Percentiles rank a stretch among this genome's conserved stretches.
Conservation (phyloP, 2,329 filamentous ascomycete genomes). For the Hypoxylon sp. region DNA sequence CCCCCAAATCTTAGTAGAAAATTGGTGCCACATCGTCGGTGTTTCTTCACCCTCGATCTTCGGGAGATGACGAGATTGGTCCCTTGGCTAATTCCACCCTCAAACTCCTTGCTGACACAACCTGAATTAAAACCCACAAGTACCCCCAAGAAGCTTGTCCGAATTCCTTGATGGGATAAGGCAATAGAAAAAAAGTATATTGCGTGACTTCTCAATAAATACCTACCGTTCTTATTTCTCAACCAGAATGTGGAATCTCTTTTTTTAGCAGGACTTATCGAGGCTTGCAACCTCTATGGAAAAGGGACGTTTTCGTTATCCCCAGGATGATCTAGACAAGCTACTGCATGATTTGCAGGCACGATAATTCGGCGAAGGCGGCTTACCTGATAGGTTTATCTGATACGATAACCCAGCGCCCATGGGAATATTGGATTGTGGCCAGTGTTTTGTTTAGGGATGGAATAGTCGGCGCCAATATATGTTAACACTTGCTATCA, state of each 20-base stretch:
- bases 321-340: constrained; percentile 40
- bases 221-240: neutral
- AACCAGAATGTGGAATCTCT: neutral
- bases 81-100: constrained; percentile 40
- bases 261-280: constrained; percentile 31
- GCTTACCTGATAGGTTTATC: constrained; percentile 45
- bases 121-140: constrained; percentile 24
- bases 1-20: constrained; percentile 40
- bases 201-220: neutral
- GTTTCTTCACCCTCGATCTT: constrained; percentile 49
- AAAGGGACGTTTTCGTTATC: constrained; percentile 13
- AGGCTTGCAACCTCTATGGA: constrained; percentile 26
- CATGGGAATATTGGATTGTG: constrained; percentile 16
- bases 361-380: constrained; percentile 43
- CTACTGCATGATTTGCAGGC: constrained; percentile 39
- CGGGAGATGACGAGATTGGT: constrained; percentile 51
- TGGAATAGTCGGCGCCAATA: neutral
- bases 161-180: neutral
- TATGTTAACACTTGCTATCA: neutral
- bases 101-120: constrained; percentile 42
- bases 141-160: constrained; percentile 23
- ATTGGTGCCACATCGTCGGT: constrained; percentile 49
- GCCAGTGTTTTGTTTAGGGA: constrained; percentile 7
- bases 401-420: constrained; percentile 46
- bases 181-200: neutral